A percentile compares a stretch with the other conserved stretches of the same genome.
Evolutionary conservation across 441 rosid genomes (phyloP).

Genomic region (Erodium texanum): DNA sequence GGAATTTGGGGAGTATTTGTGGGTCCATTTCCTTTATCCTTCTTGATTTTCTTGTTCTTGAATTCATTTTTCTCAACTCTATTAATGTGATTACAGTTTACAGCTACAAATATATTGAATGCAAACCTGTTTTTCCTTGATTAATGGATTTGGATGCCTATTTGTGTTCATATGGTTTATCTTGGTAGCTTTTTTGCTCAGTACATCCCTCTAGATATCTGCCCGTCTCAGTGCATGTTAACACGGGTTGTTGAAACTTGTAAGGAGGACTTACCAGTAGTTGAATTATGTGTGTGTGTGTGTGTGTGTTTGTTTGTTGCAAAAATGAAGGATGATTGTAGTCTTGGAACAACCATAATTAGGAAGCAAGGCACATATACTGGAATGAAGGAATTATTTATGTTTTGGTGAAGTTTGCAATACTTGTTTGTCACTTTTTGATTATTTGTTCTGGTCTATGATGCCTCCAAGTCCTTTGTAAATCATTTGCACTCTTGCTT

Average conservation of each 20-base stretch:
- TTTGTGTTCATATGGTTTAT: background rate
- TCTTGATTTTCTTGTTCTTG: no score
- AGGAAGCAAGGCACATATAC: background rate
- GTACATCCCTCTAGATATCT: background rate
- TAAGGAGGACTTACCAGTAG: background rate
- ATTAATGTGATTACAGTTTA: background rate
- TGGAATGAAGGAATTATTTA: background rate
- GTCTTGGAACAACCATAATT: background rate
- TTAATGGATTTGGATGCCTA: background rate
- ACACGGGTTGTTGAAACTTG: background rate
- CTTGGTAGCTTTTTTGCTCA: background rate
- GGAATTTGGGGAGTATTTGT: no score
- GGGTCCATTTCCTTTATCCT: no score
- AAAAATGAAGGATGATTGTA: background rate
- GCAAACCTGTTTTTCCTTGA: background rate
- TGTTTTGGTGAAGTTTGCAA: background rate
- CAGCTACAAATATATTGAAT: no score
- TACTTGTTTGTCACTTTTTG: background rate
- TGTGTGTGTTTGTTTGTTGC: no score
- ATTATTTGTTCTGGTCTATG: background rate
- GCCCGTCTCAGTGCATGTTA: background rate
- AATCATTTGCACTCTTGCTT: background rate
- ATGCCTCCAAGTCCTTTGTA: background rate
- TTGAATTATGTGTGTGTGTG: background rate
- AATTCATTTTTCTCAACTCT: no score